phyloP scores from a whole-genome alignment of 2,329 filamentous ascomycete species.

The Colletotrichum viniferum region DNA sequence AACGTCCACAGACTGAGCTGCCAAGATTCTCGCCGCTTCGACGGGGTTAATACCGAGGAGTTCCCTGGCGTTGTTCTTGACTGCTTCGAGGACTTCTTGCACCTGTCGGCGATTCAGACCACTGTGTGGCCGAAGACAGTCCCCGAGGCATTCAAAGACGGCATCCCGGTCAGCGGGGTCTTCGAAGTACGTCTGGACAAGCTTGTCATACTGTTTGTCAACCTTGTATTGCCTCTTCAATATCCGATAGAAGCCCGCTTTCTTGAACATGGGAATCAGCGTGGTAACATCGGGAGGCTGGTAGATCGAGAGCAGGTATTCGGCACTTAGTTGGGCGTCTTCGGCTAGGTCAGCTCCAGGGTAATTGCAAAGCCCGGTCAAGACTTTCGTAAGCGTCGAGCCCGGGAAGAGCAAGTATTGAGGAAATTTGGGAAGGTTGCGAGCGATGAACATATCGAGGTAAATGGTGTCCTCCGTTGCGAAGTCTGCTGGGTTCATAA shows the following conservation, averaged over 20 bases:
- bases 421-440: constrained; percentile 94
- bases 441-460: constrained; percentile 97
- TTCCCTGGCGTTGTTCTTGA: constrained; percentile 68
- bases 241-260: constrained; percentile 87
- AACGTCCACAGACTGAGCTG: constrained; percentile 63
- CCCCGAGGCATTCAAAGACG: constrained; percentile 80
- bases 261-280: constrained; percentile 77
- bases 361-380: constrained; percentile 84
- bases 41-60: constrained; percentile 71
- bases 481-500: constrained; percentile 83
- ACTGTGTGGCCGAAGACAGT: constrained; percentile 71
- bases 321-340: constrained; percentile 94
- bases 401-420: constrained; percentile 93
- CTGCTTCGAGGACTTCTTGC: constrained; percentile 70
- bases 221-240: constrained; percentile 85
- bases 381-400: constrained; percentile 79
- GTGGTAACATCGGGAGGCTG: constrained; percentile 81
- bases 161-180: constrained; percentile 77
- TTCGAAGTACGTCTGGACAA: constrained; percentile 83
- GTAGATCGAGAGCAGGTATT: constrained; percentile 93
- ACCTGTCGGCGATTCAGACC: constrained; percentile 72
- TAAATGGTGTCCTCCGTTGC: constrained; percentile 85
- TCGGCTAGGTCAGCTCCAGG: constrained; percentile 82
- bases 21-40: constrained; percentile 69
- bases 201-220: constrained; percentile 79